A percentile compares a stretch with the other conserved stretches of the same genome.
Evolutionary conservation across 2,329 filamentous ascomycete species (phyloP).

Genomic region (Penicillium sclerotigenum): DNA sequence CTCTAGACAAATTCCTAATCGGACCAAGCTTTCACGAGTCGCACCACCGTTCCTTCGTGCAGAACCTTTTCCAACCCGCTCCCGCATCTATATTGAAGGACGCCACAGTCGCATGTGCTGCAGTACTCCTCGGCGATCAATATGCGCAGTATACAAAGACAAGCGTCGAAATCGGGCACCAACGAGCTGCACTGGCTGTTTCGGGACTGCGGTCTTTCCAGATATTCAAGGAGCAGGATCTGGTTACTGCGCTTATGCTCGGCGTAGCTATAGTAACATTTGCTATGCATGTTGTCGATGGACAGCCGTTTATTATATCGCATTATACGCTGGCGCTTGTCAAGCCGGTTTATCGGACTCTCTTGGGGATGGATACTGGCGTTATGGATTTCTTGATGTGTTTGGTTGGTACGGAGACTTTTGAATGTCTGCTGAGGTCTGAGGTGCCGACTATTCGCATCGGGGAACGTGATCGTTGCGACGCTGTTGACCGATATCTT

Average conservation of each 20-base stretch:
- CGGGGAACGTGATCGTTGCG: not conserved
- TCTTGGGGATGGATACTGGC: constrained; percentile 1
- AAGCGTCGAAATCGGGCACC: constrained; percentile 10
- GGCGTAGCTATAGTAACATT: constrained; percentile 17
- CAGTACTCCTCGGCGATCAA: constrained; percentile 13
- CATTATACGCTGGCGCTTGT: constrained; percentile 15
- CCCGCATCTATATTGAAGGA: constrained; percentile 7
- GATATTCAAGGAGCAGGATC: constrained; percentile 8
- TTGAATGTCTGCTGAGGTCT: constrained; percentile 16
- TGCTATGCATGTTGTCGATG: constrained; percentile 18
- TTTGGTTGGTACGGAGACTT: constrained; percentile 15
- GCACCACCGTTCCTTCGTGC: constrained; percentile 13
- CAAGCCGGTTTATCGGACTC: constrained; percentile 2
- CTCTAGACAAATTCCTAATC: constrained; percentile 17
- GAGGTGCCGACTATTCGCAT: constrained; percentile 11
- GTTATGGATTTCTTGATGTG: constrained; percentile 17
- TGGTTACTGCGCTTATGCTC: constrained; percentile 9
- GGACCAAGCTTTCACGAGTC: constrained; percentile 13
- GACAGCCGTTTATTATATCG: constrained; percentile 15
- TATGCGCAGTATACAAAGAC: constrained; percentile 2
- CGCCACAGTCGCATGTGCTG: constrained; percentile 16
- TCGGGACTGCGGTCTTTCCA: constrained; percentile 13
- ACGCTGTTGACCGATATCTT: constrained; percentile 15
- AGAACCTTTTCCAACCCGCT: constrained; percentile 8
- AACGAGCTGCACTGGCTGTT: constrained; percentile 14